A percentile compares a stretch with the other conserved stretches of the same genome.
phyloP scores from a whole-genome alignment of 805 yeast genomes.

The Cyberlindnera mrakii region DNA sequence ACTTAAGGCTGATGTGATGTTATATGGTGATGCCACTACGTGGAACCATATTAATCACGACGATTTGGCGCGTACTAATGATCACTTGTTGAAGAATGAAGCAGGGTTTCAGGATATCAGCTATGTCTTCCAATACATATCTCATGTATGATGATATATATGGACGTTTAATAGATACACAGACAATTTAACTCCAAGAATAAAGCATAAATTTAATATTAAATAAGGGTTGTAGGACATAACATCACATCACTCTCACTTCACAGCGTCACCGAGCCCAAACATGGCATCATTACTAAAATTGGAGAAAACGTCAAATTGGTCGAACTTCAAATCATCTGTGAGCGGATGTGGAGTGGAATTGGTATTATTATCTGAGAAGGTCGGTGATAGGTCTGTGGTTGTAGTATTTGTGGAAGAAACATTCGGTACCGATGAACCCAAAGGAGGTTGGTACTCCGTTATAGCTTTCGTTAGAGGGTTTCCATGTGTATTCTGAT shows the following conservation, averaged over 20 bases:
- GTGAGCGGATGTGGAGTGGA: not conserved
- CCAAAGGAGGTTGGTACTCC: not conserved
- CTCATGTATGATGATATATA: conserved; percentile 41
- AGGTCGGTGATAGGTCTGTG: not conserved
- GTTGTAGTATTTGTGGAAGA: not conserved
- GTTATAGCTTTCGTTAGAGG: not conserved
- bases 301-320: not conserved
- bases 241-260: not conserved
- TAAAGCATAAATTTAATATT: not conserved
- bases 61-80: conserved; percentile 62
- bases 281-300: conserved; percentile 3
- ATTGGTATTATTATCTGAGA: not conserved
- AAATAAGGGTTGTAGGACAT: not conserved
- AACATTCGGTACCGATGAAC: not conserved
- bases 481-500: not conserved
- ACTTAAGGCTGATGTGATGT: conserved; percentile 72
- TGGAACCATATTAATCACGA: conserved; percentile 86
- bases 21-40: conserved; percentile 95
- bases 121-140: conserved; percentile 88
- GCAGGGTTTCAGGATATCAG: conserved; percentile 60
- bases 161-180: not conserved
- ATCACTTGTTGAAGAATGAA: conserved; percentile 72
- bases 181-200: not conserved
- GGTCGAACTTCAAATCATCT: not conserved
- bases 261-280: not conserved